Evolutionary conservation across 1,284 basidiomycete genomes (phyloP).

Genomic region (Agroathelia rolfsii): DNA sequence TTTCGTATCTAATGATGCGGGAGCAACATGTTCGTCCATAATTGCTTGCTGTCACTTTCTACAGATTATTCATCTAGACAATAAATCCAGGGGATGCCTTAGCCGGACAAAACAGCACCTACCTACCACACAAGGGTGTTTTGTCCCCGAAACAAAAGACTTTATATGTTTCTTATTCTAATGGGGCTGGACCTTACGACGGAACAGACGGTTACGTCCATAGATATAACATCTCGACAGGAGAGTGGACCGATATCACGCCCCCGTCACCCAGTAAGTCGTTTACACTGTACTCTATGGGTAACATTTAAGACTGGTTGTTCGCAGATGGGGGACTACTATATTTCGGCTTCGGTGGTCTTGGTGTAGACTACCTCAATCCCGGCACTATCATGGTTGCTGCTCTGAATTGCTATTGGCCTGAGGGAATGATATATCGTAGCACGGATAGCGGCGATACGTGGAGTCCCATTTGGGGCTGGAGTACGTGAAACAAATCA

Average conservation of each 20-base stretch:
- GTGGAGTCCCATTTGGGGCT: conserved; percentile 50
- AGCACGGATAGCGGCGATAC: conserved; percentile 43
- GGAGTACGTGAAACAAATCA: too few relatives aligned
- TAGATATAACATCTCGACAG: conserved; percentile 42
- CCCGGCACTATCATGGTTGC: conserved; percentile 62
- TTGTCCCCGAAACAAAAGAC: conserved; percentile 44
- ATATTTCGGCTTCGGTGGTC: conserved; percentile 45
- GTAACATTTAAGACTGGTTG: too few relatives aligned
- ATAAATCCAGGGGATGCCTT: conserved; percentile 43
- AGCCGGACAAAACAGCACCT: conserved; percentile 46
- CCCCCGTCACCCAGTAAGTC: too few relatives aligned
- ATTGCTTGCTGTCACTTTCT: background rate
- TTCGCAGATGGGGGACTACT: too few relatives aligned
- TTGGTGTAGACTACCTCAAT: conserved; percentile 47
- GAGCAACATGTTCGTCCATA: conserved; percentile 37
- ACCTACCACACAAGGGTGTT: conserved; percentile 56
- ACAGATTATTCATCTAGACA: conserved; percentile 4
- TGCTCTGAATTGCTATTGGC: conserved; percentile 46
- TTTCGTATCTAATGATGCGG: conserved; percentile 46
- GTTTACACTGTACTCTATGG: too few relatives aligned
- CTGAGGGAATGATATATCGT: conserved; percentile 59
- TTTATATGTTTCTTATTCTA: conserved; percentile 48
- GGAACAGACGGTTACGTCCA: conserved; percentile 37
- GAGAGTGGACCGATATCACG: conserved; percentile 46
- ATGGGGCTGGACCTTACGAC: conserved; percentile 44